phyloP scores from a whole-genome alignment of 345 rosid genomes.

The Syzygium oleosum region DNA sequence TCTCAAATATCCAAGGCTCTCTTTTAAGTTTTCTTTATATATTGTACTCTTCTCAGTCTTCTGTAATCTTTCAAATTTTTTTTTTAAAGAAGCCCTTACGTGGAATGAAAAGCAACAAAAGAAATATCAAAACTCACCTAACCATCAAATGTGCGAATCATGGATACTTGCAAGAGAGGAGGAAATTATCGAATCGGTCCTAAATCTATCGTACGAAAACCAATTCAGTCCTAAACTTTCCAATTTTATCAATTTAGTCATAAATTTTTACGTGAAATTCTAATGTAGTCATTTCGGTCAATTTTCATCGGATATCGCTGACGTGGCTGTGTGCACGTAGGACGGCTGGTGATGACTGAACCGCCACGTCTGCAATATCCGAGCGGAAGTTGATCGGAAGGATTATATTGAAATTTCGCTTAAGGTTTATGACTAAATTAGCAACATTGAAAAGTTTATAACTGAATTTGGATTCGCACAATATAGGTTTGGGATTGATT shows the following conservation, averaged over 20 bases:
- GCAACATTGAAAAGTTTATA: not conserved
- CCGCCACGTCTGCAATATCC: fast-evolving
- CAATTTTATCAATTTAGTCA: fast-evolving
- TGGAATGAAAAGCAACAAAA: not conserved
- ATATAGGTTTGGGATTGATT: not conserved
- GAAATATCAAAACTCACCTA: not conserved
- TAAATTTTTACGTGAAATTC: not conserved
- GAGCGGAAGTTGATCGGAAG: fast-evolving
- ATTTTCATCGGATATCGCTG: not conserved
- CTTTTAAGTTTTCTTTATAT: not conserved
- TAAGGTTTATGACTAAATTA: not conserved
- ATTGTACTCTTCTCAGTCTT: no score
- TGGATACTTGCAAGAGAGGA: not conserved
- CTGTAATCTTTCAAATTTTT: not conserved
- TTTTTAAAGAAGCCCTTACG: not conserved
- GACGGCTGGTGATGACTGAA: fast-evolving
- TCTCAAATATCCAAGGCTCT: not conserved
- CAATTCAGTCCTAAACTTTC: fast-evolving
- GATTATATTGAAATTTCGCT: not conserved
- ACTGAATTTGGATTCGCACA: not conserved
- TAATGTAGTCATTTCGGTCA: not conserved
- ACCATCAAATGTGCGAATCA: not conserved
- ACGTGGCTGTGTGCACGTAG: no score
- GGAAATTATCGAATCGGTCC: not conserved
- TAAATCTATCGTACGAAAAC: fast-evolving